Conservation (phyloP, 495 filamentous ascomycete species). For the Chaetomium tenue region DNA sequence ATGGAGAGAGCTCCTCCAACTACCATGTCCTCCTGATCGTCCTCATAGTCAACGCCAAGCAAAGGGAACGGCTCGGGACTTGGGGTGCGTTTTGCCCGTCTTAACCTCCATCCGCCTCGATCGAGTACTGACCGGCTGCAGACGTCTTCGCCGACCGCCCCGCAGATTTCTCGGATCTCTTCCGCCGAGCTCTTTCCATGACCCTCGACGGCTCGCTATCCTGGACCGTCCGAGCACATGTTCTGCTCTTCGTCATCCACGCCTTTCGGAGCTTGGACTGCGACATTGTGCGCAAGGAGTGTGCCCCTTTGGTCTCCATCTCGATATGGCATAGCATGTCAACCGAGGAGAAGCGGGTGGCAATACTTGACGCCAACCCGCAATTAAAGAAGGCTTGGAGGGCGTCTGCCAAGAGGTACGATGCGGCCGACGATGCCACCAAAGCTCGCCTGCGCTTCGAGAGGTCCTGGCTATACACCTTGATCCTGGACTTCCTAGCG, state of each 20-base stretch:
- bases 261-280: slow-evolving; percentile 95
- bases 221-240: slow-evolving; percentile 66
- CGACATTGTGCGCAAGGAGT: slow-evolving; percentile 86
- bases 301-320: slow-evolving; percentile 90
- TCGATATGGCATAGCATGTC: slow-evolving; percentile 93
- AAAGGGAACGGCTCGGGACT: slow-evolving; percentile 78
- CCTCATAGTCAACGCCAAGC: slow-evolving; percentile 82
- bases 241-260: slow-evolving; percentile 82
- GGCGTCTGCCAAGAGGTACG: slow-evolving; percentile 79
- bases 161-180: slow-evolving; percentile 83
- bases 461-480: slow-evolving; percentile 86
- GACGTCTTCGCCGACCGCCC: slow-evolving; percentile 73
- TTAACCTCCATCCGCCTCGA: background rate
- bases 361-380: slow-evolving; percentile 63
- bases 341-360: slow-evolving; percentile 63
- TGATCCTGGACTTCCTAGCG: slow-evolving; percentile 78
- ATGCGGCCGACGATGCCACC: slow-evolving; percentile 74
- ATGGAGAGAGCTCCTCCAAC: slow-evolving; percentile 83
- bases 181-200: slow-evolving; percentile 87
- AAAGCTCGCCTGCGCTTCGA: slow-evolving; percentile 86
- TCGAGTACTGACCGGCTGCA: slow-evolving; percentile 19
- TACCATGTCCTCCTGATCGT: slow-evolving; percentile 84
- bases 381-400: slow-evolving; percentile 88
- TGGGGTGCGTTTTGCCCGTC: slow-evolving; percentile 54
- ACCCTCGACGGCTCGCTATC: slow-evolving; percentile 75